Evolutionary conservation across 108 stramenopile genomes (phyloP), one percentile per base, ranked within the genome.

Genomic region (Nitzschia sp.): DNA sequence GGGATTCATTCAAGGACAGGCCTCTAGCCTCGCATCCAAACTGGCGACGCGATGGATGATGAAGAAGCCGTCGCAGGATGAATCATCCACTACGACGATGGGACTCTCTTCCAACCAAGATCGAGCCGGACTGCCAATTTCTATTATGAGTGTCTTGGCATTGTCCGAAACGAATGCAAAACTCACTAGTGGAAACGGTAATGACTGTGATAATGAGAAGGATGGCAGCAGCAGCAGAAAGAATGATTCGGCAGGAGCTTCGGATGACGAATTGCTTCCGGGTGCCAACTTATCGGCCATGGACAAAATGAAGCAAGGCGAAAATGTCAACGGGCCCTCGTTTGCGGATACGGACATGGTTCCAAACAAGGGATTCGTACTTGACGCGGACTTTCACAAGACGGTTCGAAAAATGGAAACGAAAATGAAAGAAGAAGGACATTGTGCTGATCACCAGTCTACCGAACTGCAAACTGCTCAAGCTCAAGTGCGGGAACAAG

Each of bases 221-320:
- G n/a, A n/a, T n/a, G n/a, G n/a, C n/a, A n/a, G n/a, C n/a, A n/a
- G n/a, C n/a, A n/a, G n/a, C n/a, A n/a, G n/a, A n/a, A n/a, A n/a
- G n/a, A n/a, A n/a, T n/a, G n/a, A n/a, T n/a, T n/a, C n/a, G n/a
- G n/a, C n/a, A n/a, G n/a, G n/a, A n/a, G n/a, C n/a, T n/a, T n/a
- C n/a, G n/a, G n/a, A n/a, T n/a, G n/a, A n/a, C n/a, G n/a, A n/a
- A n/a, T n/a, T 13, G 15, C 15, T 44, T 9, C 41, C 41, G 15
- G 41, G 58, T 60, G 8, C 38, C 58, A 35, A 60, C 13, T 21
- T 44, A n/a, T n/a, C 38, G 8, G 34, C 69, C 21, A 71, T 71
- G 16, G 59, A 61, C 11, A 71, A 71, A 32, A 71, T 71, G 69
- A 71, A 61, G 33, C 16, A 27, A 16, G 69, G 69, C 16, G 69